Evolutionary conservation across 2,329 filamentous ascomycete species (phyloP).

Genomic region (Ophiocordyceps robertsii): DNA sequence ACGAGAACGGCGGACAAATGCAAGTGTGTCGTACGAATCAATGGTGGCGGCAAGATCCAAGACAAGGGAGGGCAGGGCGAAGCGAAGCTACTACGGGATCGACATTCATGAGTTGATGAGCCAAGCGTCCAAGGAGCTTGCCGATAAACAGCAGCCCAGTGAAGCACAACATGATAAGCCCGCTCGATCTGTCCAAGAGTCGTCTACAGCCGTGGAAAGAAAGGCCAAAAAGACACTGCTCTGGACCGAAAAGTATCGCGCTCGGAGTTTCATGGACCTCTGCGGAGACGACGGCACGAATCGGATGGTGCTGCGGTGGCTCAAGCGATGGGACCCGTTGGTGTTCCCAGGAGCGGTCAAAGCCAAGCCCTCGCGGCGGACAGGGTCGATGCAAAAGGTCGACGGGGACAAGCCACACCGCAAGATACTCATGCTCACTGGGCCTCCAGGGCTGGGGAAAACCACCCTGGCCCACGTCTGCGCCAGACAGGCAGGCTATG

Average conservation of each 20-base stretch:
- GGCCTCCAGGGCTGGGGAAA: slow-evolving; percentile 87
- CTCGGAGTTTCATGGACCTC: slow-evolving; percentile 79
- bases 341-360: slow-evolving; percentile 72
- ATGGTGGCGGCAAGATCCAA: slow-evolving; percentile 55
- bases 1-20: slow-evolving; percentile 34
- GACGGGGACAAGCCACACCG: slow-evolving; percentile 65
- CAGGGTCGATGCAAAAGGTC: slow-evolving; percentile 26
- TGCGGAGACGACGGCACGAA: slow-evolving; percentile 93
- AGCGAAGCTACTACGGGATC: slow-evolving; percentile 77
- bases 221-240: slow-evolving; percentile 44
- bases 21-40: slow-evolving; percentile 44
- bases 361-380: slow-evolving; percentile 35
- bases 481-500: slow-evolving; percentile 87
- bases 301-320: slow-evolving; percentile 76
- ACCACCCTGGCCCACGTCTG: slow-evolving; percentile 95
- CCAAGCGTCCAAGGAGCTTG: slow-evolving; percentile 48
- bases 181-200: slow-evolving; percentile 28
- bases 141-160: slow-evolving; percentile 17
- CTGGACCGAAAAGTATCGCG: slow-evolving; percentile 97
- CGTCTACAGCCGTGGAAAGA: slow-evolving; percentile 12
- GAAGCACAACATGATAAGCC: slow-evolving; percentile 17
- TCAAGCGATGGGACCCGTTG: slow-evolving; percentile 85
- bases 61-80: slow-evolving; percentile 53
- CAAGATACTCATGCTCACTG: slow-evolving; percentile 82
- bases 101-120: slow-evolving; percentile 77